Percentiles rank a stretch among this genome's conserved stretches.
Conservation (phyloP, 768 basidiomycete genomes). For the Auricularia heimuer region DNA sequence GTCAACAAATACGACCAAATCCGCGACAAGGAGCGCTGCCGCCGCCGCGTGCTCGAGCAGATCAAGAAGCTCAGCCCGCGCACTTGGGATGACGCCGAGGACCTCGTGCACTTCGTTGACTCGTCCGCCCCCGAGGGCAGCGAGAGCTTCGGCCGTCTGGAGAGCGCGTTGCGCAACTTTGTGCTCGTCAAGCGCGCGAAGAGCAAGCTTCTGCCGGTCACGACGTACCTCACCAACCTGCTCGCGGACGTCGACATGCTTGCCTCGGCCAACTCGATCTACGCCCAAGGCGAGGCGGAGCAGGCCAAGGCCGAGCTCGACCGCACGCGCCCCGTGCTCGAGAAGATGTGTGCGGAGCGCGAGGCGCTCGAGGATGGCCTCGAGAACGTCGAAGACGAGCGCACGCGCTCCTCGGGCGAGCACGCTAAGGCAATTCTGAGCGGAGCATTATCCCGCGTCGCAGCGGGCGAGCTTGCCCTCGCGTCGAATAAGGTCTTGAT, state of each 20-base stretch:
- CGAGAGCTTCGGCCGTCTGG: slow-evolving; percentile 78
- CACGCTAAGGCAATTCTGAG: slow-evolving; percentile 51
- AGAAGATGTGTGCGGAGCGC: slow-evolving; percentile 70
- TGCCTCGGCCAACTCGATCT: slow-evolving; percentile 72
- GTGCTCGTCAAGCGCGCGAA: slow-evolving; percentile 93
- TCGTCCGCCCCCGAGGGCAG: slow-evolving; percentile 61
- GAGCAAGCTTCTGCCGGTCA: slow-evolving; percentile 89
- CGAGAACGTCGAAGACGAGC: slow-evolving; percentile 69
- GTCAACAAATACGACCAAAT: slow-evolving; percentile 98
- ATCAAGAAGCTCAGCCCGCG: slow-evolving; percentile 87
- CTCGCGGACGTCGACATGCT: slow-evolving; percentile 84
- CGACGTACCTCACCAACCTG: slow-evolving; percentile 85
- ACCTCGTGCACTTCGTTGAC: slow-evolving; percentile 98
- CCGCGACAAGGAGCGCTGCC: slow-evolving; percentile 89
- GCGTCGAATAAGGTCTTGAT: slow-evolving; percentile 37
- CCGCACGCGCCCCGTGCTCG: slow-evolving; percentile 66
- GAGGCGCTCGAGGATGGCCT: slow-evolving; percentile 72
- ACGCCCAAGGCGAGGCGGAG: slow-evolving; percentile 70
- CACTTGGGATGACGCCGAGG: slow-evolving; percentile 82
- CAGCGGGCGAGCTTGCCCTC: slow-evolving; percentile 60
- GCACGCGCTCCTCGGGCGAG: slow-evolving; percentile 41
- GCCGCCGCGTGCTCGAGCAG: slow-evolving; percentile 80
- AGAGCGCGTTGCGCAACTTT: slow-evolving; percentile 84
- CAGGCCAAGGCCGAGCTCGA: slow-evolving; percentile 62
- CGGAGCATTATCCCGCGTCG: slow-evolving; percentile 66